A percentile compares a stretch with the other conserved stretches of the same genome.
Conservation (phyloP, 768 basidiomycete genomes). For the Lactarius deliciosus region DNA sequence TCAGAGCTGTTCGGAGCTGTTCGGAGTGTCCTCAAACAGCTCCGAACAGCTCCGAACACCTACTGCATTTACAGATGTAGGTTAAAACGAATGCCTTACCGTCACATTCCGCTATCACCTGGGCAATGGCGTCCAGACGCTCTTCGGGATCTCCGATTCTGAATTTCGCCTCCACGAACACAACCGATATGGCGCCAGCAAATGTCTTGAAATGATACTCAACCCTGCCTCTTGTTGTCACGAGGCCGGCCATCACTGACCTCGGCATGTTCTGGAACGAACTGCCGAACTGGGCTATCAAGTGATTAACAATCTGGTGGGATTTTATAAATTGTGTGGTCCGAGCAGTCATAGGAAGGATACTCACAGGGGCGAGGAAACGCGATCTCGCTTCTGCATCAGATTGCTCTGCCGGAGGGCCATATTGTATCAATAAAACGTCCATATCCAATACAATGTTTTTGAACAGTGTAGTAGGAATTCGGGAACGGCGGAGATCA, state of each 20-base stretch:
- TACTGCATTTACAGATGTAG: too few relatives aligned
- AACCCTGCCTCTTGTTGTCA: not conserved
- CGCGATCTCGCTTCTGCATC: not conserved
- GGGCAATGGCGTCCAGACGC: not conserved
- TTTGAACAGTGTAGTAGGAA: not conserved
- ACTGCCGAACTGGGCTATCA: not conserved
- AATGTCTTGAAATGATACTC: not conserved
- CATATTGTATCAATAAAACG: not conserved
- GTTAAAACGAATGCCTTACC: not conserved
- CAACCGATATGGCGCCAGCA: not conserved
- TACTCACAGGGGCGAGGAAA: not conserved
- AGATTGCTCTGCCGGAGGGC: not conserved
- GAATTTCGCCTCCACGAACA: not conserved
- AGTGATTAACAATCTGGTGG: not conserved
- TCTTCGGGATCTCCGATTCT: not conserved
- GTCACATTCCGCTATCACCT: not conserved
- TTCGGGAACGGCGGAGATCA: not conserved
- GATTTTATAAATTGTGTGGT: not conserved
- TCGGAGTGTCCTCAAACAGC: too few relatives aligned
- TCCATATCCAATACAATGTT: not conserved
- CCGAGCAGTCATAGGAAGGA: not conserved
- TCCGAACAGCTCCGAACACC: too few relatives aligned
- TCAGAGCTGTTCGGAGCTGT: too few relatives aligned
- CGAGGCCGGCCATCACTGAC: not conserved
- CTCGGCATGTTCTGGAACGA: not conserved